Conservation (phyloP, 352 stramenopile genomes). For the Pythium vanterpoolii region DNA sequence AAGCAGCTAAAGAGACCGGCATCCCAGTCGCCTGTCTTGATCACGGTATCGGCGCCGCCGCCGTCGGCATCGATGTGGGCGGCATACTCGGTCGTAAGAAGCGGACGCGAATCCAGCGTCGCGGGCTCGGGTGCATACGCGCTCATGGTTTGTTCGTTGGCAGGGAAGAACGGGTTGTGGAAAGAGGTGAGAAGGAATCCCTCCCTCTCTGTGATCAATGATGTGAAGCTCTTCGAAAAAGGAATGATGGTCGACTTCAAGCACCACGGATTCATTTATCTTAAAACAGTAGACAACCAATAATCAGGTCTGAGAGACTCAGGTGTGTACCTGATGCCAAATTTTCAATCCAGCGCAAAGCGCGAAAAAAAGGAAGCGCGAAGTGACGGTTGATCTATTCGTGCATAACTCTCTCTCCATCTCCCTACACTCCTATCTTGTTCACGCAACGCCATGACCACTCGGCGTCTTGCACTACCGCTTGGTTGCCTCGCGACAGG, state of each 20-base stretch:
- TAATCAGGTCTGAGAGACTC: too few species aligned
- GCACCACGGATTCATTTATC: not conserved
- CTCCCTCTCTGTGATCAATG: not conserved
- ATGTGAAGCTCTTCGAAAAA: not conserved
- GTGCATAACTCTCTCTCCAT: too few species aligned
- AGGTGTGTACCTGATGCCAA: too few species aligned
- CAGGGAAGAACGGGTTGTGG: not conserved
- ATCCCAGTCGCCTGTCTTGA: conserved; percentile 14
- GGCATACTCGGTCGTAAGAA: not conserved
- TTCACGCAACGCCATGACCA: not conserved
- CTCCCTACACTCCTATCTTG: too few species aligned
- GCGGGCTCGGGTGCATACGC: not conserved
- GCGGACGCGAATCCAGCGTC: not conserved
- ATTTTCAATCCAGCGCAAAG: conserved; percentile 3
- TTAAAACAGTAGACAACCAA: too few species aligned
- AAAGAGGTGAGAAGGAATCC: not conserved
- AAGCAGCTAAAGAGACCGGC: conserved; percentile 22
- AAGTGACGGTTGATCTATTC: too few species aligned
- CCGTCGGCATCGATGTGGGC: not conserved
- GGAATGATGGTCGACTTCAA: not conserved
- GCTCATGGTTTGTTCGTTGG: not conserved
- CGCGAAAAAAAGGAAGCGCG: conserved; percentile 11
- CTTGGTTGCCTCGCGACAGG: conserved; percentile 23
- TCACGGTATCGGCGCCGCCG: not conserved
- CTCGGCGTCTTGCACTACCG: conserved; percentile 2